Base-by-base conservation (phyloP, 1,284 basidiomycete genomes). In the Peniophora sp. region DNA sequence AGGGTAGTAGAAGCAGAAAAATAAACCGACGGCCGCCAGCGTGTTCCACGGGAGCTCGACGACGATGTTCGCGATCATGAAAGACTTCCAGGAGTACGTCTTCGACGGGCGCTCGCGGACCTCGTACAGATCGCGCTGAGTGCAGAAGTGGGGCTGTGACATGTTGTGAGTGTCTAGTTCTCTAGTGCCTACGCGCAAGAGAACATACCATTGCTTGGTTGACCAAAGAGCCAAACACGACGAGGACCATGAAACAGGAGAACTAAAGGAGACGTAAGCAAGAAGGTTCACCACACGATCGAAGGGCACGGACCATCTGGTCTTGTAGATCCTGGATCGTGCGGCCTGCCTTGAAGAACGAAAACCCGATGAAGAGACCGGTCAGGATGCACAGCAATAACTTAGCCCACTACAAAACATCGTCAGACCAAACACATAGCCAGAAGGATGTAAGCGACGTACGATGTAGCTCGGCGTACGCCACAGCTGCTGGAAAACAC, bases 31-130 rank as follows among this genome's bases (percentile, higher is more conserved):
- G 0, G 79, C 75, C 11, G 75, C 77, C 2, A 83, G 49, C 17
- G 85, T 72, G 56, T 85, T 83, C 78, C 81, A 84, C 0, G 84
- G 84, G 2, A 85, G 54, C 56, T 84, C 83, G 22, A 77, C 74
- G 2, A 81, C 58, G 53, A 86, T 71, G 55, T 84, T 82, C 0
- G 81, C 72, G 1, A 79, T 73, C 38, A 82, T 63, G 45, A 92
- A 76, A 2, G 86, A 80, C 10, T 81, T 74, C 92, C 92, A 94
- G 47, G 79, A 79, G 70, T 92, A 94, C 61, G 89, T 88, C 61
- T 85, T 78, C 56, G 83, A 85, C 10, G 80, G 78, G 2, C 77
- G 70, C 63, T 85, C 83, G 48, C 83, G 74, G 32, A 77, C 70
- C 56, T 83, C 79, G 66, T 78, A 87, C 36, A 85, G 70, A 49